These are phyloP conservation scores for Aspergillus flavus DNA, from an alignment of 2,329 filamentous ascomycete species.

Conservation along the genomic window DNA sequence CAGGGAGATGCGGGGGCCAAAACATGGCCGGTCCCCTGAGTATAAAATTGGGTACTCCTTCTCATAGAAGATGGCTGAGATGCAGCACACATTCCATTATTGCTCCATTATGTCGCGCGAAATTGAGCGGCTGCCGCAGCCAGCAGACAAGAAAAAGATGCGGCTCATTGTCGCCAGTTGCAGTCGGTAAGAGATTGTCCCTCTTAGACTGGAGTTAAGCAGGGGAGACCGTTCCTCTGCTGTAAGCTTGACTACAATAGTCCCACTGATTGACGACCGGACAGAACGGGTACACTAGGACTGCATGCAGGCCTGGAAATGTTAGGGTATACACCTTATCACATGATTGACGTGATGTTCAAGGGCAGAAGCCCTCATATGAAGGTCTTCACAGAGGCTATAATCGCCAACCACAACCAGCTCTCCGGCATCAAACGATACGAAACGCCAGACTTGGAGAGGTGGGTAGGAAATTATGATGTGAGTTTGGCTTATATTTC, in stretches of 20 bases:
- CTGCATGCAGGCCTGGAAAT: slow-evolving; percentile 26
- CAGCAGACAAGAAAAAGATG: slow-evolving; percentile 20
- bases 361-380: slow-evolving; percentile 18
- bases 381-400: slow-evolving; percentile 19
- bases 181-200: slow-evolving; percentile 20
- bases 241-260: fast-evolving
- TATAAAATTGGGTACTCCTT: neutral
- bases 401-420: slow-evolving; percentile 23
- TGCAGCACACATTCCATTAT: neutral
- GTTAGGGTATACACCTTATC: slow-evolving; percentile 27
- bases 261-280: neutral
- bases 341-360: slow-evolving; percentile 21
- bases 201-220: neutral
- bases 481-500: slow-evolving; percentile 8
- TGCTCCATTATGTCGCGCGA: slow-evolving; percentile 22
- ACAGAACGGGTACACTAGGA: slow-evolving; percentile 27
- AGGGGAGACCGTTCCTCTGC: neutral
- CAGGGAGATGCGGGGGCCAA: neutral
- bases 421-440: slow-evolving; percentile 21
- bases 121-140: slow-evolving; percentile 22
- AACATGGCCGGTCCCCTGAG: neutral
- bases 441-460: slow-evolving; percentile 19
- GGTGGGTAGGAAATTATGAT: slow-evolving; percentile 24
- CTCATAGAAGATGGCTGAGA: neutral
- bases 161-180: slow-evolving; percentile 27